Base-by-base conservation (phyloP, 2,329 filamentous ascomycete genomes). In the Emergomyces africanus region DNA sequence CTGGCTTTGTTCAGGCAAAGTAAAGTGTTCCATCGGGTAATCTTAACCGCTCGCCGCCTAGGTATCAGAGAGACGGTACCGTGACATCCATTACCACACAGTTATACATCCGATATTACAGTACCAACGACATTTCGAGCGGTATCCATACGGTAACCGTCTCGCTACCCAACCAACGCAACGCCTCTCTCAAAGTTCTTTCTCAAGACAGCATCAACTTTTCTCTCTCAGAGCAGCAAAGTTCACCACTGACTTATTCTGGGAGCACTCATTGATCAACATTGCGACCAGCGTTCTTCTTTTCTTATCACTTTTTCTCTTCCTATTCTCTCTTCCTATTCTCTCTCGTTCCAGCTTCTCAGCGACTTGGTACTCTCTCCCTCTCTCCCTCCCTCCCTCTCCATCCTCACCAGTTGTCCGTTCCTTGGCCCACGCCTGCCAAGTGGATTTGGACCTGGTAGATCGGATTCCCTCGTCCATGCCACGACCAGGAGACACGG, bases 371-470 rank as follows among this genome's bases (percentile, higher is more conserved):
- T 41, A 33, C 41, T 15, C 50, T 30, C n/a, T 30, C 6, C 10
- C 57, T 20, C 49, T 30, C 25, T 48, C 37, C 18, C 18, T 30
- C 6, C 10, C 57, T 20, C 49, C 41, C 25, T 48, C 37, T n/a
- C 18, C 30, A 14, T 35, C 41, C 5, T 55, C 49, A 55, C 58
- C 53, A 53, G 33, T 28, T 58, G 48, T 58, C 58, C 41, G 33
- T 49, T 75, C 72, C 72, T 74, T 74, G 74, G 74, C 74, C 72
- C 68, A 68, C 71, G 72, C 70, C 71, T 75, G 76, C 76, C 77
- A 75, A 75, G 73, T 70, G 69, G 73, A 75, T 72, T 75, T 68
- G 73, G 72, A 73, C 70, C 71, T 72, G 69, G 71, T 68, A 69
- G 66, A 70, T 66, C 66, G 70, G 69, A 69, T 41, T 58, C 69